Evolutionary conservation across 768 basidiomycete species (phyloP).

Genomic region (Daedaleopsis nitida): DNA sequence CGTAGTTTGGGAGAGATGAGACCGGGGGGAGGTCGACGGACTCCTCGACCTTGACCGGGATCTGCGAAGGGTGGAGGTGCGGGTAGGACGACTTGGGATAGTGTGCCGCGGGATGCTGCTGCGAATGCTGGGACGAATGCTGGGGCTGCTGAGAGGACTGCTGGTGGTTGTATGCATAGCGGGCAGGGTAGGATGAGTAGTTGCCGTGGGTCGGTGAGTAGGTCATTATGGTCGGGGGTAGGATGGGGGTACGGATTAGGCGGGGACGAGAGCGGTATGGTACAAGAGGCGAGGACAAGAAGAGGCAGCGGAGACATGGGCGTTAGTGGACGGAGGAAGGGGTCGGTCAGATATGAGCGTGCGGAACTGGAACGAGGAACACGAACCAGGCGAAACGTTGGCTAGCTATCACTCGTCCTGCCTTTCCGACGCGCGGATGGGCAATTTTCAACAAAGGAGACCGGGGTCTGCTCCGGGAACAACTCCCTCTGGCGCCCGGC

Average conservation of each 20-base stretch:
- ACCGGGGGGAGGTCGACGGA: conserved; percentile 23
- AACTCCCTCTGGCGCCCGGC: background rate
- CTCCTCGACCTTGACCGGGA: conserved; percentile 27
- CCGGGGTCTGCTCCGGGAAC: background rate
- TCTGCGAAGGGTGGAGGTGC: conserved; percentile 16
- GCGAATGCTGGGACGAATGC: conserved; percentile 2
- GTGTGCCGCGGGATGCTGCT: conserved; percentile 2
- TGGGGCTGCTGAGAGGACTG: conserved; percentile 8
- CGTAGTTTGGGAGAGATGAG: conserved; percentile 14
- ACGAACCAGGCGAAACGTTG: background rate
- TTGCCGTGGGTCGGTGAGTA: conserved; percentile 19
- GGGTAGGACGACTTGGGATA: conserved; percentile 15
- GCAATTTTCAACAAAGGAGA: background rate
- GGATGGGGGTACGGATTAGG: conserved; percentile 19
- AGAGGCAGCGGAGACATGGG: background rate
- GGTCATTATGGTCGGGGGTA: conserved; percentile 16
- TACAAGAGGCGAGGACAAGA: conserved; percentile 13
- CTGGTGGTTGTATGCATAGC: conserved; percentile 21
- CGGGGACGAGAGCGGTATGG: conserved; percentile 11
- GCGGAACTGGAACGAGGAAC: conserved; percentile 5
- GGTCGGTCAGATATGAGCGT: conserved; percentile 12
- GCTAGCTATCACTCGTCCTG: too few relatives aligned
- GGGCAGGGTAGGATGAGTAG: conserved; percentile 19
- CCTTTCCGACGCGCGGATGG: too few relatives aligned
- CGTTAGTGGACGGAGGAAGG: background rate